Percentiles rank a stretch among this genome's conserved stretches.
Evolutionary conservation across 345 rosid species (phyloP).

Genomic region (Citrus unshiu): DNA sequence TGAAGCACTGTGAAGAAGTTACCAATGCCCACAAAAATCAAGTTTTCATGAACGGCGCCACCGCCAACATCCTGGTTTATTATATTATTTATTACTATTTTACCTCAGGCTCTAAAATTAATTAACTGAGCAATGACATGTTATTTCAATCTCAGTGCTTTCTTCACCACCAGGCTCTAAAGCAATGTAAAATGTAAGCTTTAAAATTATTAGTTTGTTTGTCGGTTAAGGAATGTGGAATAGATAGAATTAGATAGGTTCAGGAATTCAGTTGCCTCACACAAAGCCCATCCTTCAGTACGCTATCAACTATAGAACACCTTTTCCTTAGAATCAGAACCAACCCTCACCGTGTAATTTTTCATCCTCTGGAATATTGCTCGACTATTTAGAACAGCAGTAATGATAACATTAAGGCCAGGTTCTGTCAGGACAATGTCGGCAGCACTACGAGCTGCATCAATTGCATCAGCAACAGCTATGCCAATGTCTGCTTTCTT

Average conservation of each 20-base stretch:
- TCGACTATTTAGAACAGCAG: slow-evolving; percentile 59
- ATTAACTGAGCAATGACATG: background rate
- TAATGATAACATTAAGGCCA: slow-evolving; percentile 60
- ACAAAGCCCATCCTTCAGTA: background rate
- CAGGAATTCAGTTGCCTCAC: no score
- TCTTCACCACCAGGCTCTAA: background rate
- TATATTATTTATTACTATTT: no score
- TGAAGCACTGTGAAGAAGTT: background rate
- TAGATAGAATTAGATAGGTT: no score
- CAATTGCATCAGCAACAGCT: slow-evolving; percentile 73
- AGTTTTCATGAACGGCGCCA: background rate
- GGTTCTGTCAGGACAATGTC: slow-evolving; percentile 69
- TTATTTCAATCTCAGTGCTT: background rate
- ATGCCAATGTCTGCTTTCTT: slow-evolving; percentile 72
- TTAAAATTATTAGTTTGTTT: no score
- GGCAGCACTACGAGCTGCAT: slow-evolving; percentile 71
- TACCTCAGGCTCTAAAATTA: background rate
- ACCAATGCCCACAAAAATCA: background rate
- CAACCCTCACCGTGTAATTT: slow-evolving; percentile 50
- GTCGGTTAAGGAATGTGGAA: no score
- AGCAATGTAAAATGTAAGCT: background rate
- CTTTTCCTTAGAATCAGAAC: no score
- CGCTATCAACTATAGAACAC: no score
- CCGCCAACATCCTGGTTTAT: no score
- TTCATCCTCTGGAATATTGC: slow-evolving; percentile 71